Evolutionary conservation across 2,329 filamentous ascomycete species (phyloP), one percentile per base, ranked within the genome.

Genomic region (Laburnicola sp.): DNA sequence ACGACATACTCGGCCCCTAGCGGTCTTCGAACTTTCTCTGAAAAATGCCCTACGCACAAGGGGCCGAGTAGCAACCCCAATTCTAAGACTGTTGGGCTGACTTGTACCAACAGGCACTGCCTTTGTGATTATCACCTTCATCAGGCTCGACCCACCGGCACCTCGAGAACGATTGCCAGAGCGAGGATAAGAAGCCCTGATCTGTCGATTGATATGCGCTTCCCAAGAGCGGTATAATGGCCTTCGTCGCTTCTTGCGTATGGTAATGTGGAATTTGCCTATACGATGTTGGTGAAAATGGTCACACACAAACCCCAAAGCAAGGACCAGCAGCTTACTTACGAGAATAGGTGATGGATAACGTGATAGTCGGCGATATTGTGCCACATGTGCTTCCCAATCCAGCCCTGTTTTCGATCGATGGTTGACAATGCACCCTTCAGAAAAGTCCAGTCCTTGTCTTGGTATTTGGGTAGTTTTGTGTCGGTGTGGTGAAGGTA

Each of bases 401-500:
- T 79, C 66, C 83, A 86, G 37, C 84, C 84, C 54, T 86, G 82
- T 51, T 85, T 81, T 39, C 85, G 81, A 69, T 87, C 85, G 26
- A 87, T 77, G 3, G 85, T 87, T 31, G 82, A 80, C 10, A 83
- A 74, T 2, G 84, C 83, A 25, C 85, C 85, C 60, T 82, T 81
- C 54, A 82, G 78, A 60, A 82, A 87, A 22, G 80, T 83, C 84
- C 84, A 87, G 48, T 75, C 75, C 16, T 80, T 76, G 37, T 78
- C 78, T 25, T 81, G 78, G 66, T 84, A 86, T 70, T 86, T 81
- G 16, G 80, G 80, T 42, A 85, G 75, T 2, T 72, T 66, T 2
- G 69, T 74, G 66, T 88, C 83, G 48, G 84, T 87, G 78, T 89
- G 86, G 73, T 89, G 86, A 21, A 89, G 84, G 73, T 87, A 89